phyloP scores from a whole-genome alignment of 2,329 filamentous ascomycete genomes.

The Exutisphaerella laricina region DNA sequence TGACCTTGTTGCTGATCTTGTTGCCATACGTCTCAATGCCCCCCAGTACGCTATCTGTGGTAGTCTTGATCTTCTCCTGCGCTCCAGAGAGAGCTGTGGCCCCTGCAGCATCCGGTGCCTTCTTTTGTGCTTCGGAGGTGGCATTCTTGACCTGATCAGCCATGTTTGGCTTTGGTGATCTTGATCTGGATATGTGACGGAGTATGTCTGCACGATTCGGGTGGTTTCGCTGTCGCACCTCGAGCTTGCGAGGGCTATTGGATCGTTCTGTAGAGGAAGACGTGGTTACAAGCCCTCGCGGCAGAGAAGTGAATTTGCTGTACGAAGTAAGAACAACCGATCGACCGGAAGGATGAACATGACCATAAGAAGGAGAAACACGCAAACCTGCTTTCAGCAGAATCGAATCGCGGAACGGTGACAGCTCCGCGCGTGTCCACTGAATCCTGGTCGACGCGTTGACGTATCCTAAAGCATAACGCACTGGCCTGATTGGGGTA shows the following conservation, averaged over 20 bases:
- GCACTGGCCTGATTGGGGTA: conserved; percentile 1
- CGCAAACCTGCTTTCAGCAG: background rate
- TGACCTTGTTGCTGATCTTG: conserved; percentile 27
- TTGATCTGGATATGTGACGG: conserved; percentile 21
- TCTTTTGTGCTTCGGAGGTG: conserved; percentile 14
- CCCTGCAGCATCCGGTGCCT: conserved; percentile 20
- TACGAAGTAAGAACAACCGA: background rate
- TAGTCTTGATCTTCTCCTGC: conserved; percentile 25
- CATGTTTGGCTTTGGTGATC: conserved; percentile 19
- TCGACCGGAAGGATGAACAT: background rate
- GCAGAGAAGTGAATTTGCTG: background rate
- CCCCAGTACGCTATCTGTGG: conserved; percentile 26
- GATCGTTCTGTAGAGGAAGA: conserved; percentile 15
- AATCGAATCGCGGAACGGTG: background rate
- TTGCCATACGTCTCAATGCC: conserved; percentile 27
- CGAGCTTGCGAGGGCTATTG: conserved; percentile 27
- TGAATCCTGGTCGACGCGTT: background rate
- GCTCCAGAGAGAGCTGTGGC: conserved; percentile 17
- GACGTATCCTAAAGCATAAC: background rate
- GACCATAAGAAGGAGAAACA: background rate
- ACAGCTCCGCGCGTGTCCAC: too few relatives aligned
- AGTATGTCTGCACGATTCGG: conserved; percentile 24
- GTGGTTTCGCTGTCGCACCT: conserved; percentile 20
- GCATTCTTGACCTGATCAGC: conserved; percentile 21
- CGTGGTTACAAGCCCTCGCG: conserved; percentile 12